These are phyloP conservation scores for Mucor saturninus DNA, from an alignment of 371 early-diverging fungal genomes.

Conservation along the genomic window DNA sequence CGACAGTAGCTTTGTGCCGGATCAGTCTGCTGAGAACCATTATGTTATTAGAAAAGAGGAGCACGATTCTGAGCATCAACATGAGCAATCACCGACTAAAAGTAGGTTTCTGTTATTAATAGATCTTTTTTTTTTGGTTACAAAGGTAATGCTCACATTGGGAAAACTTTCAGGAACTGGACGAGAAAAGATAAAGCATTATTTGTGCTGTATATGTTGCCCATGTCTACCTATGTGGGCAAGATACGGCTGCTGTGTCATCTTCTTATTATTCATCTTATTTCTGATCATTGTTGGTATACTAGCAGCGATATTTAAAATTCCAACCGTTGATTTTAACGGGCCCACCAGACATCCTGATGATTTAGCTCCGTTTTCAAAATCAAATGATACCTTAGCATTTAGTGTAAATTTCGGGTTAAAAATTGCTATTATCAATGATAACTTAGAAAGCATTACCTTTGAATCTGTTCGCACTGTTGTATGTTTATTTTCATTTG, in stretches of 20 bases:
- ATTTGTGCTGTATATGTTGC: slow-evolving; percentile 27
- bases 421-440: slow-evolving; percentile 39
- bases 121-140: no score
- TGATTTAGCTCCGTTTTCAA: slow-evolving; percentile 16
- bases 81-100: background rate
- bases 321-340: slow-evolving; percentile 27
- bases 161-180: background rate
- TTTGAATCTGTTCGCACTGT: slow-evolving; percentile 41
- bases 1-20: slow-evolving; percentile 12
- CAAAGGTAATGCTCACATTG: no score
- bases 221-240: slow-evolving; percentile 33
- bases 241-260: slow-evolving; percentile 23
- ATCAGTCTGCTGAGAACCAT: background rate
- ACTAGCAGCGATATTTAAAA: slow-evolving; percentile 28
- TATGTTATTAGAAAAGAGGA: slow-evolving; percentile 2
- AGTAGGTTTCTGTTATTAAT: background rate
- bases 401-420: slow-evolving; percentile 32
- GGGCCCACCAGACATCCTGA: slow-evolving; percentile 30
- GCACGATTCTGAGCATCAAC: background rate
- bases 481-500: slow-evolving; percentile 17
- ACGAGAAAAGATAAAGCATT: slow-evolving; percentile 3
- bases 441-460: slow-evolving; percentile 39
- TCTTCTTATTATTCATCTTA: slow-evolving; percentile 14
- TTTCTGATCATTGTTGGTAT: slow-evolving; percentile 20
- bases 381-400: slow-evolving; percentile 10